Evolutionary conservation across 2,329 filamentous ascomycete species (phyloP).

Genomic region (Fusarium denticulatum): DNA sequence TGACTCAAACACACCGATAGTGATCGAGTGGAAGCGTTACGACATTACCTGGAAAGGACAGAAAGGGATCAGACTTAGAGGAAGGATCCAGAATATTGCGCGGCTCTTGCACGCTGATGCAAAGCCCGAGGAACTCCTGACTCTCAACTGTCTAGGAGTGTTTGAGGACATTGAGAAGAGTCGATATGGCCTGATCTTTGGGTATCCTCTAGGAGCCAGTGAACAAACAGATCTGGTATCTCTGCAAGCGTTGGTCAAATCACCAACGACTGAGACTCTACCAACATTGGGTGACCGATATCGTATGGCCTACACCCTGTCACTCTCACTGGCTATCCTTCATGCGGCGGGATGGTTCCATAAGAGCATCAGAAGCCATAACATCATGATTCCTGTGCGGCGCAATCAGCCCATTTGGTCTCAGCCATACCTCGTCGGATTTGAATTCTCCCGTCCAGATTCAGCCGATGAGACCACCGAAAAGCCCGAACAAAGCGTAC

Average conservation of each 20-base stretch:
- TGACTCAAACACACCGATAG: background rate
- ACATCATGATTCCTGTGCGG: slow-evolving; percentile 1
- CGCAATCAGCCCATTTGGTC: background rate
- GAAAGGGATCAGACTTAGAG: background rate
- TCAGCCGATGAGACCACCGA: slow-evolving; percentile 1
- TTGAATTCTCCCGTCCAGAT: slow-evolving; percentile 3
- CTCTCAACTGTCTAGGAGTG: background rate
- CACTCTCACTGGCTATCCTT: background rate
- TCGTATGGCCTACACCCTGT: background rate
- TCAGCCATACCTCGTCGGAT: slow-evolving; percentile 6
- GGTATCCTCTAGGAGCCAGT: background rate
- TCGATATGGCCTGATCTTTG: background rate
- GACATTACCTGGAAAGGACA: slow-evolving; percentile 3
- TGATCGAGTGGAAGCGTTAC: background rate
- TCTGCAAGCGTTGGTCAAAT: background rate
- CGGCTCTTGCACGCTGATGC: background rate
- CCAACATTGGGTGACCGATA: slow-evolving; percentile 1
- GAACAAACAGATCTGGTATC: background rate
- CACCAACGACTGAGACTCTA: background rate
- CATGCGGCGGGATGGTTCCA: slow-evolving; percentile 13
- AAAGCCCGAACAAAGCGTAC: background rate
- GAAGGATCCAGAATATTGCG: slow-evolving; percentile 1
- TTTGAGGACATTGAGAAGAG: background rate
- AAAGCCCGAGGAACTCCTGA: background rate
- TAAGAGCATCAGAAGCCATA: slow-evolving; percentile 16